Evolutionary conservation across 2,329 filamentous ascomycete species (phyloP), one percentile per base, ranked within the genome.

Genomic region (Cryoendolithus antarcticus): DNA sequence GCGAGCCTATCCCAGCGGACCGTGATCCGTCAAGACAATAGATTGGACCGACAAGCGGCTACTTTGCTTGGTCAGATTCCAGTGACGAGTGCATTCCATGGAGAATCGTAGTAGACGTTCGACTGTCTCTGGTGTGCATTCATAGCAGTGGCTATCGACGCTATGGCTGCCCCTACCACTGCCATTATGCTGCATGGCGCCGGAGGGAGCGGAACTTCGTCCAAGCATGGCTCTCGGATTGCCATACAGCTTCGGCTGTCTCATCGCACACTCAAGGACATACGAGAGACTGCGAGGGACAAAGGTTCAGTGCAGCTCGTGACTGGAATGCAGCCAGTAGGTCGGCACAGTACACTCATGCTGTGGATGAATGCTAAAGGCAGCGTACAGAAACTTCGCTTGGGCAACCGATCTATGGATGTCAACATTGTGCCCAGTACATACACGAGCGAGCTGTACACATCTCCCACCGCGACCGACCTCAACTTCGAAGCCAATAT

Each of bases 361-460:
- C 24, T 27, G 24, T 19, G 19, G 19, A 38, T 32, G 39, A 30
- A 21, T 32, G 37, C 30, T 30, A 13, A 33, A 27, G 30, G 39
- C 27, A 36, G 29, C 24, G 29, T 21, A 8, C 37, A 73, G 59
- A 68, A 69, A 55, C 65, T 80, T 44, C 69, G 71, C 49, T 71
- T 71, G 50, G 74, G 70, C 47, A 68, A 68, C 55, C 73, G 73
- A 53, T 67, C 67, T 27, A 67, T 75, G 44, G 60, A 67, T 24
- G 65, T 79, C 49, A 65, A 69, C 43, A 64, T 71, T 47, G 66
- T 60, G 42, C 55, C 70, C 44, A 71, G 76, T 53, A 63, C 63
- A 31, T 67, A 70, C 50, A 67, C 67, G 43, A 70, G 71, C 47
- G 75, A 79, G 58, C 58, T 80, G 44, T 80, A 77, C 62, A 54